phyloP scores from a whole-genome alignment of 257 asterid genomes.

The Capsicum rhomboideum region DNA sequence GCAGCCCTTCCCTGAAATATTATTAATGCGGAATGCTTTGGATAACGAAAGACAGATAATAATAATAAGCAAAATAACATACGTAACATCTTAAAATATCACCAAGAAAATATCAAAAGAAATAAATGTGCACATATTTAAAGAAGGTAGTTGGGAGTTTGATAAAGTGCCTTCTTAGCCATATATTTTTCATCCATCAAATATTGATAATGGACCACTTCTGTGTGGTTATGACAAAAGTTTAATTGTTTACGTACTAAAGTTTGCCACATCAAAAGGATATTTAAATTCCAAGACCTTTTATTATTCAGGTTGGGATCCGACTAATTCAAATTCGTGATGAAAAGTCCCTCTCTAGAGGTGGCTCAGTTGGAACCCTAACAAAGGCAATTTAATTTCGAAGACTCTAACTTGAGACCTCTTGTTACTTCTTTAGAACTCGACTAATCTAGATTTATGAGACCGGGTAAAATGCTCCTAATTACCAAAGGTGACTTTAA shows the following conservation, averaged over 20 bases:
- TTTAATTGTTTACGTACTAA: not conserved
- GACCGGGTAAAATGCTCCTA: not conserved
- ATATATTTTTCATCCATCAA: not conserved
- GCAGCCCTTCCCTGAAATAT: too few relatives aligned
- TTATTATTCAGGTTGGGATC: rapidly evolving
- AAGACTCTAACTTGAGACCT: too few relatives aligned
- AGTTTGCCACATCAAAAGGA: not conserved
- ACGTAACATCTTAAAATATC: too few relatives aligned
- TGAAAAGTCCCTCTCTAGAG: not conserved
- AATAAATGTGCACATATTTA: not conserved
- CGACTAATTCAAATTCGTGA: not conserved
- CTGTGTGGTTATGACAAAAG: not conserved
- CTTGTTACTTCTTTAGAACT: too few relatives aligned
- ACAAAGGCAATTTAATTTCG: too few relatives aligned
- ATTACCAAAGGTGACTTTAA: not conserved
- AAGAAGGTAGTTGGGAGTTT: not conserved
- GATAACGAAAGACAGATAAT: too few relatives aligned
- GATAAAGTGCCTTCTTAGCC: not conserved
- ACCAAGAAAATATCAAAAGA: not conserved
- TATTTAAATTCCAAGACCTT: not conserved
- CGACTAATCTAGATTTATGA: too few relatives aligned
- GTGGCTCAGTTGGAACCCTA: too few relatives aligned
- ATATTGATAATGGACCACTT: not conserved
- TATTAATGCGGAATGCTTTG: too few relatives aligned
- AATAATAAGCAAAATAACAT: too few relatives aligned